Base-by-base conservation (phyloP, 768 basidiomycete genomes). In the Coprinellus aureogranulatus region DNA sequence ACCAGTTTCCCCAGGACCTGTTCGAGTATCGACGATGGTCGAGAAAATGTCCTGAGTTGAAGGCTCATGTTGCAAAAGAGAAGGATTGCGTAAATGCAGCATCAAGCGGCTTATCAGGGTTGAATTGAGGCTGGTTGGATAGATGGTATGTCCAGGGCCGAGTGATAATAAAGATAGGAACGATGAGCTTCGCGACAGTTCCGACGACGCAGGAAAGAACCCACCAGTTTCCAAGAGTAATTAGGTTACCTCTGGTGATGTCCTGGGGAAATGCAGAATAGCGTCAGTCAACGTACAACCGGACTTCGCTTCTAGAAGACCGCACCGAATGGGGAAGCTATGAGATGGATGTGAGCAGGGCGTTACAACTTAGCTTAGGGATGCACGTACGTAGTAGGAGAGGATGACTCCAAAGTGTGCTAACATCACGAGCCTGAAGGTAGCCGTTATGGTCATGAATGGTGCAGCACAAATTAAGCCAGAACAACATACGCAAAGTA, bases 11-110 rank as follows among this genome's bases (percentile, higher is more conserved):
- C n/a, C n/a, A n/a, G 16, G 16, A 44, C 20, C 41, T 16, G 41
- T 12, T 8, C 46, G 22, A n/a, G 14, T 20, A 22, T 30, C 42
- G 44, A 34, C 44, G 37, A 25, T 18, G 14, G 56, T 44, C 20
- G 40, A 41, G 26, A 54, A 11, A 40, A 54, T 54, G 3, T 27
- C 40, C 23, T 42, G 4, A 2, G 39, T 54, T 20, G 18, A 25
- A 20, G 31, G 28, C 4, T 25, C 16, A 31, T 46, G 42, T 11
- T 50, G 37, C 10, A 30, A 25, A 2, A 58, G 45, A 20, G 50
- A 22, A 5, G 69, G 72, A 48, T 73, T 64, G 18, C 72, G 70
- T 9, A 73, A 61, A 57, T 73, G 70, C 2, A 73, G 63, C 62
- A 70, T 70, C 25, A 71, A 67, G 16, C 72, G 65, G 14, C 69